phyloP scores from a whole-genome alignment of 768 basidiomycete species.

The Cyclocybe aegerita region DNA sequence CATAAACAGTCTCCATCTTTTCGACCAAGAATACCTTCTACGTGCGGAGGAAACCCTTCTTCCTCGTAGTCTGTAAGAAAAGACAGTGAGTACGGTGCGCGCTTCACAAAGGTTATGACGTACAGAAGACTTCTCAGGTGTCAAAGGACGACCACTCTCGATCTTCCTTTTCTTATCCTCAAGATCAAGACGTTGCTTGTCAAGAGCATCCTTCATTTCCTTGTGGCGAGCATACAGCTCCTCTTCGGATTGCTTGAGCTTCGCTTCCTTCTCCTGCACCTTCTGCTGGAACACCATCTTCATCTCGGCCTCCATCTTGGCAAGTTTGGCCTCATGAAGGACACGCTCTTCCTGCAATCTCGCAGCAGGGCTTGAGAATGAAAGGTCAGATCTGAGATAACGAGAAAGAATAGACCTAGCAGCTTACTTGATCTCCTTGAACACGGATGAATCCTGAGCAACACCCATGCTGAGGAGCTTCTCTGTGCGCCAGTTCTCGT shows the following conservation, averaged over 20 bases:
- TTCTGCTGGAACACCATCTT: conserved; percentile 99
- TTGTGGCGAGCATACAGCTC: conserved; percentile 98
- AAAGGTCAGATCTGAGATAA: conserved; percentile 7
- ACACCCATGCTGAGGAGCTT: conserved; percentile 98
- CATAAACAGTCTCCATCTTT: conserved; percentile 24
- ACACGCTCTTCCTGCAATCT: conserved; percentile 95
- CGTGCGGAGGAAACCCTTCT: conserved; percentile 76
- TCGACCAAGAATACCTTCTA: conserved; percentile 33
- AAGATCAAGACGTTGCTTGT: conserved; percentile 92
- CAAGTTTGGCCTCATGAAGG: conserved; percentile 94
- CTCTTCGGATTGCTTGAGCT: conserved; percentile 98
- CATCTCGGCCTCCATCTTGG: conserved; percentile 99
- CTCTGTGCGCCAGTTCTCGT: conserved; percentile 98
- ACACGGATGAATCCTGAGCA: conserved; percentile 94
- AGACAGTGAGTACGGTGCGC: conserved; percentile 10
- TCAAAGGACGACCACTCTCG: conserved; percentile 92
- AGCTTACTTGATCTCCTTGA: conserved; percentile 98
- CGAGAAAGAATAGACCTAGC: background rate
- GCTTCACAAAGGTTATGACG: conserved; percentile 25
- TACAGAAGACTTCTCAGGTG: conserved; percentile 89
- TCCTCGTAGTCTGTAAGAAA: conserved; percentile 51
- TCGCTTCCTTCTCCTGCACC: conserved; percentile 98
- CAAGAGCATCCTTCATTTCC: conserved; percentile 99
- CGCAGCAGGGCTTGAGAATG: conserved; percentile 76
- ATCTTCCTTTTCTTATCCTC: conserved; percentile 98